A percentile compares a stretch with the other conserved stretches of the same genome.
phyloP scores from a whole-genome alignment of 2,329 filamentous ascomycete species.

The Monosporascus sp. region DNA sequence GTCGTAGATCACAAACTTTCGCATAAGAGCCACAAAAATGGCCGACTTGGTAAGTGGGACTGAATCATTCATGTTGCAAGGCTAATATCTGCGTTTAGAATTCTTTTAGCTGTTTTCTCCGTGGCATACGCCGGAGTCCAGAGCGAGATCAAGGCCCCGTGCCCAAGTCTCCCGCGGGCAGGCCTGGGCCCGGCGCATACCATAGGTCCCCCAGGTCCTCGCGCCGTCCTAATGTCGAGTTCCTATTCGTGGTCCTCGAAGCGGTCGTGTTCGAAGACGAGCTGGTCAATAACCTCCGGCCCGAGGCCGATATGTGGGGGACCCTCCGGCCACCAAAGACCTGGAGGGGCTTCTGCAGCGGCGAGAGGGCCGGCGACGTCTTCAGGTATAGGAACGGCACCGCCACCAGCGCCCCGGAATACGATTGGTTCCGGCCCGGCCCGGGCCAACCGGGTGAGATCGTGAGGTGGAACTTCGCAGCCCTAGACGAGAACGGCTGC shows the following conservation, averaged over 20 bases:
- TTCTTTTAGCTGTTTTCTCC: too few species aligned
- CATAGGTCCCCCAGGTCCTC: too few species aligned
- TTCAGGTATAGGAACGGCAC: not conserved
- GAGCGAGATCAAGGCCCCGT: too few species aligned
- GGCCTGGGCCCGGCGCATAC: too few species aligned
- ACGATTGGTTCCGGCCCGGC: not conserved
- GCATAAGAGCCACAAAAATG: too few species aligned
- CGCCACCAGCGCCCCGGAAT: not conserved
- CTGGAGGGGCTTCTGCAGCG: not conserved
- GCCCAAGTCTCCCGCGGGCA: too few species aligned
- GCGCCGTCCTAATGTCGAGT: not conserved
- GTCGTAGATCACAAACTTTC: too few species aligned
- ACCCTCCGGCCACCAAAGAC: not conserved
- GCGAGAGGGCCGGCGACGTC: not conserved
- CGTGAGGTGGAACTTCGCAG: not conserved
- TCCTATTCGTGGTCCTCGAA: conserved; percentile 1
- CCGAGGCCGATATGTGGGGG: not conserved
- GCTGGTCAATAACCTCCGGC: not conserved
- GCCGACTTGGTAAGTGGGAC: too few species aligned
- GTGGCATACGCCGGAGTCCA: too few species aligned
- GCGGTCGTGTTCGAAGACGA: not conserved
- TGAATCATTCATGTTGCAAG: too few species aligned
- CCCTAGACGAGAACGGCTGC: not conserved
- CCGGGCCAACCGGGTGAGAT: not conserved
- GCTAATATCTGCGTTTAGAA: too few species aligned